Evolutionary conservation across 2,329 filamentous ascomycete species (phyloP).

Genomic region (Ascochyta fabae): DNA sequence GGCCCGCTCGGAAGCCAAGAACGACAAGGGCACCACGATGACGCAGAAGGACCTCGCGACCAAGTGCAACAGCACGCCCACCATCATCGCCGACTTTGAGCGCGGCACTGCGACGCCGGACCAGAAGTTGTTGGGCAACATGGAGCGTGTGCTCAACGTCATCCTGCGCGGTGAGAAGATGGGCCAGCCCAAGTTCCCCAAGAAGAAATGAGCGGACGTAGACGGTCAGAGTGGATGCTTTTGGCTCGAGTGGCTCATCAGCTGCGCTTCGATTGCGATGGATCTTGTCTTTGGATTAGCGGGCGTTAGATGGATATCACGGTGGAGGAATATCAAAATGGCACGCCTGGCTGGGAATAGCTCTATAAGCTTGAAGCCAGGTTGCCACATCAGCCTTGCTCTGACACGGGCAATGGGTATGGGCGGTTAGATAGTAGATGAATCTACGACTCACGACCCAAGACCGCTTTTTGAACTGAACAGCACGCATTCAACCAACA

Average conservation of each 20-base stretch:
- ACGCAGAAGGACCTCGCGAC: slow-evolving; percentile 88
- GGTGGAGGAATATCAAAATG: slow-evolving; percentile 22
- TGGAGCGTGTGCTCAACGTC: slow-evolving; percentile 87
- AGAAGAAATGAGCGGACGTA: slow-evolving; percentile 55
- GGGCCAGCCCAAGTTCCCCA: slow-evolving; percentile 79
- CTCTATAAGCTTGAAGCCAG: slow-evolving; percentile 1
- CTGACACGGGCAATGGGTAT: slow-evolving; percentile 3
- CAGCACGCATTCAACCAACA: not conserved
- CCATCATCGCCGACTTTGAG: slow-evolving; percentile 85
- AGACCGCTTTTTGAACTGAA: not conserved
- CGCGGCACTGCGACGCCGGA: slow-evolving; percentile 77
- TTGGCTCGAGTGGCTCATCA: not conserved
- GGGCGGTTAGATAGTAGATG: slow-evolving; percentile 5
- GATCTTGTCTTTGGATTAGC: slow-evolving; percentile 33
- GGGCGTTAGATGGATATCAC: slow-evolving; percentile 38
- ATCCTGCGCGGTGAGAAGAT: slow-evolving; percentile 87
- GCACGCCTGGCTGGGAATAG: slow-evolving; percentile 2
- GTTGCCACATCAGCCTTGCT: slow-evolving; percentile 20
- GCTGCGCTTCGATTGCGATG: slow-evolving; percentile 2
- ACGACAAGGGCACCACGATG: slow-evolving; percentile 75
- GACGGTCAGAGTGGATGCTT: slow-evolving; percentile 2
- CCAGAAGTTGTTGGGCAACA: slow-evolving; percentile 77
- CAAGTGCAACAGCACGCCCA: slow-evolving; percentile 85
- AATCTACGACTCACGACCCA: slow-evolving; percentile 19
- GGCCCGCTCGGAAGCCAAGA: slow-evolving; percentile 79